Conservation (phyloP, 164 flowering plant species). For the Vitis cinerea region DNA sequence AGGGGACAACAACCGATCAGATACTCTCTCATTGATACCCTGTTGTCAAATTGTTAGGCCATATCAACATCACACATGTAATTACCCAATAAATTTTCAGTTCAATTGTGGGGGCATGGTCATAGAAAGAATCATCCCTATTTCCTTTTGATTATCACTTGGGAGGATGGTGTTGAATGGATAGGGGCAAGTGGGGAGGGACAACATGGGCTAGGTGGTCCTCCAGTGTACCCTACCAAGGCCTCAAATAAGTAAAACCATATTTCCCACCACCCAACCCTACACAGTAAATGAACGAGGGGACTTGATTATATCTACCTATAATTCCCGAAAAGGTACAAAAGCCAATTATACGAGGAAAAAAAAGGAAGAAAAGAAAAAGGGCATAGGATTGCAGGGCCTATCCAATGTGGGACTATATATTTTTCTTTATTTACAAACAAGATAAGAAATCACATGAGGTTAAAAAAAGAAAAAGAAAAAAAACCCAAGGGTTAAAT, state of each 20-base stretch:
- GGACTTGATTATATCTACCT: neutral
- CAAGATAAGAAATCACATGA: neutral
- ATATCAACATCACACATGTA: slow-evolving; percentile 14
- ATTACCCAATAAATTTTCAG: slow-evolving; percentile 3
- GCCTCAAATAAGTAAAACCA: neutral
- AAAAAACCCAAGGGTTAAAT: slow-evolving; percentile 3
- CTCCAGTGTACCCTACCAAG: neutral
- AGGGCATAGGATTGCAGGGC: neutral
- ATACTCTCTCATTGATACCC: neutral
- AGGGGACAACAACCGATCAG: neutral
- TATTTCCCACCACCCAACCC: neutral
- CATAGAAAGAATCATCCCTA: neutral
- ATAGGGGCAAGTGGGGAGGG: neutral
- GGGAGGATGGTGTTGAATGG: neutral
- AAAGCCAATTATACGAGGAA: too few species aligned
- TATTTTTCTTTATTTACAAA: slow-evolving; percentile 1
- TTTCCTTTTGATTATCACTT: neutral
- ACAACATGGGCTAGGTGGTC: slow-evolving; percentile 1
- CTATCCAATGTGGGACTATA: neutral
- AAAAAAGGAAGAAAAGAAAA: neutral
- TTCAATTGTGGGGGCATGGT: neutral
- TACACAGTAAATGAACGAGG: neutral
- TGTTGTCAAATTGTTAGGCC: slow-evolving; percentile 4
- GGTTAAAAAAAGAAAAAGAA: too few species aligned
- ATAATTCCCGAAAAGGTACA: neutral